phyloP scores from a whole-genome alignment of 768 basidiomycete genomes.

The Cyathus striatus region DNA sequence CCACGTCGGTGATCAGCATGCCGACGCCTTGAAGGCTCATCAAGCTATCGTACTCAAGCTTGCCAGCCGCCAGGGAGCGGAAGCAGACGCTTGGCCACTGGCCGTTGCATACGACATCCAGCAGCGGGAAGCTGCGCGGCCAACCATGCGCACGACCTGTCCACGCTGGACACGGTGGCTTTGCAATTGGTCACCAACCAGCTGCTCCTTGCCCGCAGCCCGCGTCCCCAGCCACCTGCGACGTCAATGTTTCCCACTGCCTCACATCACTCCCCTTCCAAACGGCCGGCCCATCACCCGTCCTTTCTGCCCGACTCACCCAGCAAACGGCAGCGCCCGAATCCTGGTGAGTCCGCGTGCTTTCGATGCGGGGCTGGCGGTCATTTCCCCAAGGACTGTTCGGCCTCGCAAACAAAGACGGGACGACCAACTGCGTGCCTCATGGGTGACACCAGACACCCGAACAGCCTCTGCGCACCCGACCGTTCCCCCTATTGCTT shows the following conservation, averaged over 20 bases:
- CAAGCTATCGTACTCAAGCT: slow-evolving; percentile 7
- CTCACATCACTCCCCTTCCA: not conserved
- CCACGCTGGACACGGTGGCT: slow-evolving; percentile 5
- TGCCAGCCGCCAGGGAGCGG: not conserved
- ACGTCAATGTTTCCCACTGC: not conserved
- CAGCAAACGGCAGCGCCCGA: slow-evolving; percentile 2
- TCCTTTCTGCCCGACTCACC: not conserved
- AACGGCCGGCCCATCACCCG: not conserved
- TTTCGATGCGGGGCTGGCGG: slow-evolving; percentile 20
- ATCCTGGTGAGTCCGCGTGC: slow-evolving; percentile 8
- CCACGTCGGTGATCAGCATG: slow-evolving; percentile 9
- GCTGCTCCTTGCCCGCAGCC: not conserved
- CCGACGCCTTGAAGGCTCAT: slow-evolving; percentile 7
- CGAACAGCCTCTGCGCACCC: slow-evolving; percentile 14
- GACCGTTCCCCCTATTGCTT: slow-evolving; percentile 20
- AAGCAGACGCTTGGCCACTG: slow-evolving; percentile 10
- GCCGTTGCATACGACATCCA: slow-evolving; percentile 16
- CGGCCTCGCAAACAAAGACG: slow-evolving; percentile 11
- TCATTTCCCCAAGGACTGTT: slow-evolving; percentile 17
- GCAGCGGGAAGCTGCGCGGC: slow-evolving; percentile 9
- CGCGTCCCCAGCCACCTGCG: not conserved
- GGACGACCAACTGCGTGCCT: slow-evolving; percentile 13
- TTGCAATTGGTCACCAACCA: slow-evolving; percentile 5
- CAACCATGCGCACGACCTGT: slow-evolving; percentile 11
- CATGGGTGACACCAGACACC: slow-evolving; percentile 4